A percentile compares a stretch with the other conserved stretches of the same genome.
Evolutionary conservation across 2,329 filamentous ascomycete species (phyloP).

Genomic region (Thermoascus crustaceus): DNA sequence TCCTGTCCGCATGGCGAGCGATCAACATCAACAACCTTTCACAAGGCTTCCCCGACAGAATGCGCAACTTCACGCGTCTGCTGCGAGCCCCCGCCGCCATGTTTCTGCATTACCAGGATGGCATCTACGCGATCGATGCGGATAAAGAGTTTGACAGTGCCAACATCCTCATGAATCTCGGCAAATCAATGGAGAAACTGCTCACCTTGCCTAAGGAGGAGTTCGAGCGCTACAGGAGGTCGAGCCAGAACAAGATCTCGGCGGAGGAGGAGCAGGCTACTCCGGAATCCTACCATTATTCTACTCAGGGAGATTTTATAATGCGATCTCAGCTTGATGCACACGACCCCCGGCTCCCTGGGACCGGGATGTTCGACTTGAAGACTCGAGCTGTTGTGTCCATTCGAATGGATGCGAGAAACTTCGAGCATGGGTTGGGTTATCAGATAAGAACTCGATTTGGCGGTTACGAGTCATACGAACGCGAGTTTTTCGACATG

Average conservation of each 20-base stretch:
- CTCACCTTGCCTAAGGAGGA: slow-evolving; percentile 74
- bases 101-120: slow-evolving; percentile 74
- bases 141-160: slow-evolving; percentile 85
- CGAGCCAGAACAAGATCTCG: slow-evolving; percentile 58
- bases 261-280: slow-evolving; percentile 60
- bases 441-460: slow-evolving; percentile 75
- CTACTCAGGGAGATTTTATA: slow-evolving; percentile 75
- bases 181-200: slow-evolving; percentile 94
- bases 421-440: slow-evolving; percentile 66
- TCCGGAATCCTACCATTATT: slow-evolving; percentile 79
- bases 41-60: slow-evolving; percentile 54
- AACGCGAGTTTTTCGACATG: slow-evolving; percentile 96
- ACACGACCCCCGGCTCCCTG: slow-evolving; percentile 74
- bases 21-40: slow-evolving; percentile 63
- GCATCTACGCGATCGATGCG: slow-evolving; percentile 86
- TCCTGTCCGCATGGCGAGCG: slow-evolving; percentile 74
- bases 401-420: slow-evolving; percentile 74
- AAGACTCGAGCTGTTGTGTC: slow-evolving; percentile 90
- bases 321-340: slow-evolving; percentile 95
- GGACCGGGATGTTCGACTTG: slow-evolving; percentile 88
- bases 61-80: slow-evolving; percentile 62
- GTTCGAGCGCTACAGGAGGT: slow-evolving; percentile 74
- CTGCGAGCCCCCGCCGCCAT: slow-evolving; percentile 66
- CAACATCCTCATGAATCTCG: slow-evolving; percentile 83
- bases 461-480: slow-evolving; percentile 82